phyloP scores from a whole-genome alignment of 73 alveolate species.

The Blepharisma japonicum region DNA sequence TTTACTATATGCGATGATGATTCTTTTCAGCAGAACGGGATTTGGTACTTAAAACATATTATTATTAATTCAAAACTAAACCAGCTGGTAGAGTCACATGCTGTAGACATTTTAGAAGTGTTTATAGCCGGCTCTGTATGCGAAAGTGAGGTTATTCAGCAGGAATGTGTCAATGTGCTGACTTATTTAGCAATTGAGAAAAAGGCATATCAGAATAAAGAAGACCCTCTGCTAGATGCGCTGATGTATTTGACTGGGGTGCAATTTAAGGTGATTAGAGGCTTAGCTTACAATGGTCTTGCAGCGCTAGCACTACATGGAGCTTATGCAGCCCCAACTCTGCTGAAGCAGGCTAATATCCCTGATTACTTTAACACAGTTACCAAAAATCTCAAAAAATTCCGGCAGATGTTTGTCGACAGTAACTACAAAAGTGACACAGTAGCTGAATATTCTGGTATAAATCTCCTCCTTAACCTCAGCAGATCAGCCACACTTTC shows the following conservation, averaged over 20 bases:
- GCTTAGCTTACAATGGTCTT: conserved; percentile 28
- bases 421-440: conserved; percentile 7
- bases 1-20: conserved; percentile 23
- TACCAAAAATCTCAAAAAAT: conserved; percentile 3
- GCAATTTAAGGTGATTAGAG: conserved; percentile 8
- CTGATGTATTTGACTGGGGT: conserved; percentile 15
- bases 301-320: conserved; percentile 31
- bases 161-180: conserved; percentile 27
- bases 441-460: conserved; percentile 19
- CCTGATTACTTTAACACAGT: background rate
- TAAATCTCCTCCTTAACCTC: background rate
- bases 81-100: conserved; percentile 1
- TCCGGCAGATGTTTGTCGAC: background rate
- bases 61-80: conserved; percentile 4
- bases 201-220: conserved; percentile 9
- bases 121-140: conserved; percentile 28
- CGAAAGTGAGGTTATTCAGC: conserved; percentile 22
- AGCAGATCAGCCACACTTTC: background rate
- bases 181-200: conserved; percentile 20
- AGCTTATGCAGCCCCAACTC: conserved; percentile 7
- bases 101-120: conserved; percentile 28
- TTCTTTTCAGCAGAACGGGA: conserved; percentile 11
- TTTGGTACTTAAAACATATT: conserved; percentile 27
- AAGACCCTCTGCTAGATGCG: conserved; percentile 13
- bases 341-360: conserved; percentile 2